Percentiles rank a stretch among this genome's conserved stretches.
Conservation (phyloP, 345 rosid species). For the Syzygium aromaticum region DNA sequence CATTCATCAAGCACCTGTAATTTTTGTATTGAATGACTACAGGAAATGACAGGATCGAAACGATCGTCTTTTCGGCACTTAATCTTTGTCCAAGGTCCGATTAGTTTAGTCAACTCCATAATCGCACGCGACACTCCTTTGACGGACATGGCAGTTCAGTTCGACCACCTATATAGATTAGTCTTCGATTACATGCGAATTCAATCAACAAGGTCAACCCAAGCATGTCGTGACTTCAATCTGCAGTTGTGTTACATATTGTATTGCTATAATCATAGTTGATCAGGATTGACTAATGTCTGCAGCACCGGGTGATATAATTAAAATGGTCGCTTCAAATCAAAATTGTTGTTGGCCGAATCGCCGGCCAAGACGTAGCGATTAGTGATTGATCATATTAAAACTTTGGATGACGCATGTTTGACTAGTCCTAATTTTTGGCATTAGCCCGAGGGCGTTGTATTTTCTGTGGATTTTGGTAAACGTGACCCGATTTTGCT, state of each 20-base stretch:
- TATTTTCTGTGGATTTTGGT: neutral
- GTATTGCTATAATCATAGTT: neutral
- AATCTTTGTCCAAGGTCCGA: neutral
- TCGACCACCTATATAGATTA: neutral
- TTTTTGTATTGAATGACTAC: neutral
- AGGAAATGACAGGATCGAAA: neutral
- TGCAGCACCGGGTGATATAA: neutral
- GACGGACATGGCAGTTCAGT: neutral
- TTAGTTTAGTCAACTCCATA: neutral
- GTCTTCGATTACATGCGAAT: neutral
- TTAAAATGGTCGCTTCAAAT: neutral
- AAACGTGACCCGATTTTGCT: neutral
- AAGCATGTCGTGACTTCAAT: no score
- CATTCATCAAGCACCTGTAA: neutral
- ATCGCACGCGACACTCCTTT: neutral
- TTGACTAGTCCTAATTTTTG: neutral
- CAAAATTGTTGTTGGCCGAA: neutral
- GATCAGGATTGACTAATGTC: neutral
- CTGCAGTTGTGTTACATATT: no score
- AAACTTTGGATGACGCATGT: neutral
- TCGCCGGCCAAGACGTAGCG: neutral
- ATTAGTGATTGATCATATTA: neutral
- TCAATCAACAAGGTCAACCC: neutral
- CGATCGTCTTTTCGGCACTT: neutral
- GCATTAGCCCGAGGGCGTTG: neutral